A percentile compares a stretch with the other conserved stretches of the same genome.
Conservation (phyloP, 2,329 filamentous ascomycete genomes). For the Talaromyces piceae region DNA sequence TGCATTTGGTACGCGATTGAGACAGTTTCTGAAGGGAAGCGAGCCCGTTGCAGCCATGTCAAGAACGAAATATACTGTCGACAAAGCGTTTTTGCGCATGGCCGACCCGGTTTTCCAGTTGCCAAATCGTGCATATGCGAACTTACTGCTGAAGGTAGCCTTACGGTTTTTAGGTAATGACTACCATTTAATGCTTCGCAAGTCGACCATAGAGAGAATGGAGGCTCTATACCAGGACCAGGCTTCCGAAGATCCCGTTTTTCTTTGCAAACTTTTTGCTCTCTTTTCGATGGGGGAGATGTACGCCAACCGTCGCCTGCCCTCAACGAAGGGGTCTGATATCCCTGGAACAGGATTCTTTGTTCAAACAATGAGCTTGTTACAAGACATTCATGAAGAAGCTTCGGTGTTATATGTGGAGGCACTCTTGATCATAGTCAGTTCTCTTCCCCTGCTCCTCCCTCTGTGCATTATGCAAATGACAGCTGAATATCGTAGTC, state of each 20-base stretch:
- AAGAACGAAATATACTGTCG: conserved; percentile 10
- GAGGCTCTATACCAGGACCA: conserved; percentile 10
- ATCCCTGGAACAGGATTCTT: conserved; percentile 13
- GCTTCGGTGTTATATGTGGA: conserved; percentile 11
- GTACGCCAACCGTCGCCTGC: conserved; percentile 12
- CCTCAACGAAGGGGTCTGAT: conserved; percentile 8
- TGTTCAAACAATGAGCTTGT: conserved; percentile 12
- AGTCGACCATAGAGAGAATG: conserved; percentile 13
- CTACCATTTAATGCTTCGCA: conserved; percentile 15
- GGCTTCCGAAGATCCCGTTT: conserved; percentile 10
- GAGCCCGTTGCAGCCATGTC: conserved; percentile 11
- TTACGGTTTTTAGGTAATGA: conserved; percentile 15
- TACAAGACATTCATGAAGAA: conserved; percentile 13
- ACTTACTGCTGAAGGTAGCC: conserved; percentile 14
- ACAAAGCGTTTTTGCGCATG: conserved; percentile 11
- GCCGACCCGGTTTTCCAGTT: conserved; percentile 9
- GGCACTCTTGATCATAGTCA: conserved; percentile 11
- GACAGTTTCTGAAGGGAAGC: conserved; percentile 11
- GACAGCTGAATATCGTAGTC: conserved; percentile 4
- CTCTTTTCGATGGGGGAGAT: conserved; percentile 15
- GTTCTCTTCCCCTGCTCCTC: not conserved
- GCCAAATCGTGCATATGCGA: conserved; percentile 14
- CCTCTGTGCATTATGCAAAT: not conserved
- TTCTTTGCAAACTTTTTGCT: conserved; percentile 15
- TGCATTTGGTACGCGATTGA: conserved; percentile 12